Evolutionary conservation across 495 filamentous ascomycete genomes (phyloP).

Genomic region (Aspergillus ostianus): DNA sequence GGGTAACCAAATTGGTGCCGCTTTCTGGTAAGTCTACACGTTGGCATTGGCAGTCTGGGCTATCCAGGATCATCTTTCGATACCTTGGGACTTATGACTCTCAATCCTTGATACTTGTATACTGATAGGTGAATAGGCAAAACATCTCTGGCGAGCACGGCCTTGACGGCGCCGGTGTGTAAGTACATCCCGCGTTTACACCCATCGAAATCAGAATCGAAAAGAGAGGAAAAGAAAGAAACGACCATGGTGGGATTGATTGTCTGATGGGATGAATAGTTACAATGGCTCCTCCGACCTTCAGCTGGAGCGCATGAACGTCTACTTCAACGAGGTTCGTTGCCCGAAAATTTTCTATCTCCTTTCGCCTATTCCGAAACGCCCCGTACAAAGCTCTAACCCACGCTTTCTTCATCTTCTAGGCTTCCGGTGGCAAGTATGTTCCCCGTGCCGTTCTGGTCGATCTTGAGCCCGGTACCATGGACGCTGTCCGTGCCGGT

Average conservation of each 20-base stretch:
- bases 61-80: background rate
- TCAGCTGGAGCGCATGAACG: conserved; percentile 99
- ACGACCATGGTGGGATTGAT: conserved; percentile 13
- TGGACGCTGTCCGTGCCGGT: conserved; percentile 98
- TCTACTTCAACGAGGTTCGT: conserved; percentile 99
- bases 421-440: conserved; percentile 97
- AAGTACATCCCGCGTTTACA: conserved; percentile 39
- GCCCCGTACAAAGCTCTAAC: conserved; percentile 14
- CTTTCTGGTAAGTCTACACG: conserved; percentile 76
- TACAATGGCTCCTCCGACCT: conserved; percentile 98
- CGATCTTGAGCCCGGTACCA: conserved; percentile 96
- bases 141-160: conserved; percentile 98
- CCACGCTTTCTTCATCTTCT: background rate
- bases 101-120: background rate
- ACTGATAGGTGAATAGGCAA: conserved; percentile 62
- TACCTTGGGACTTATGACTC: background rate
- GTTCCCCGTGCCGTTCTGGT: conserved; percentile 99
- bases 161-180: conserved; percentile 93
- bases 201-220: background rate
- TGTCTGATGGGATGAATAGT: conserved; percentile 49
- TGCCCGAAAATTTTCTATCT: background rate
- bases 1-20: conserved; percentile 99
- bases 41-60: background rate
- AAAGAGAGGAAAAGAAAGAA: conserved; percentile 4
- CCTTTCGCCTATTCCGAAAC: background rate